Conservation (phyloP, 441 rosid genomes). For the Populus tomentosa region DNA sequence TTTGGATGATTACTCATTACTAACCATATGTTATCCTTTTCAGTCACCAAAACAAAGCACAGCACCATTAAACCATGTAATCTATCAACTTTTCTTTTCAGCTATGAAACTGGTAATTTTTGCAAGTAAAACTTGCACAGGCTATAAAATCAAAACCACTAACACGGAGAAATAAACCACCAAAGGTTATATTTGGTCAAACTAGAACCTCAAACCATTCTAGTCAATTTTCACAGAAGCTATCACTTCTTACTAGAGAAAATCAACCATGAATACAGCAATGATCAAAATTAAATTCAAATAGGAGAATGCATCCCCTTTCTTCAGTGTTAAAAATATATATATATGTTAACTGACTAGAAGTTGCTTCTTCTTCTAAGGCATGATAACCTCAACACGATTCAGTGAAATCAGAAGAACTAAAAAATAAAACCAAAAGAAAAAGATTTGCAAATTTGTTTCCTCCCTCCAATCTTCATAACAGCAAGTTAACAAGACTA, state of each 20-base stretch:
- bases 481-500: background rate
- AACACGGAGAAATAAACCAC: background rate
- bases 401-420: background rate
- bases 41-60: background rate
- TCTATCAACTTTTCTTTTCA: background rate
- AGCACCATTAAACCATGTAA: background rate
- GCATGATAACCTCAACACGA: background rate
- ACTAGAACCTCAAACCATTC: background rate
- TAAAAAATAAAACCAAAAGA: background rate
- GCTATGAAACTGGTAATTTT: background rate
- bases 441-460: background rate
- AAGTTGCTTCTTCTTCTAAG: background rate
- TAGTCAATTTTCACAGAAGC: background rate
- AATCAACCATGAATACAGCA: background rate
- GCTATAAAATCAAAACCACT: background rate
- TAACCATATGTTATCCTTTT: background rate
- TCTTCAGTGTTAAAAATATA: background rate
- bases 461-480: background rate
- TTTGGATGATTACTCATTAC: background rate
- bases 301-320: background rate
- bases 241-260: background rate
- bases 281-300: background rate
- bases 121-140: background rate
- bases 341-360: background rate
- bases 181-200: background rate